Evolutionary conservation across 495 filamentous ascomycete species (phyloP).

Genomic region (Astrothelium macrocarpum): DNA sequence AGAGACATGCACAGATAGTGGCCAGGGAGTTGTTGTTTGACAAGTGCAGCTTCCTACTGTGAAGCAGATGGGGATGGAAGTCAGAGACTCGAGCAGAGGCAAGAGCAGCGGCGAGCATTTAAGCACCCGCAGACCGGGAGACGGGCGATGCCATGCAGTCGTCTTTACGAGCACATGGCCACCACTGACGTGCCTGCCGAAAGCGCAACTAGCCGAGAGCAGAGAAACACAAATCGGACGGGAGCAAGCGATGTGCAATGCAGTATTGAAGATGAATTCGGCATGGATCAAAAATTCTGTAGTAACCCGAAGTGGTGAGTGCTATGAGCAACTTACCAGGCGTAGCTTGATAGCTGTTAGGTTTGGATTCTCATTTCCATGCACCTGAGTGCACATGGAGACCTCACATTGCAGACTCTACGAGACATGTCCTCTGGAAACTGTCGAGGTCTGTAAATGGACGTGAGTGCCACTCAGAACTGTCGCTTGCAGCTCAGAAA

Average conservation of each 20-base stretch:
- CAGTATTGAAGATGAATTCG: no score
- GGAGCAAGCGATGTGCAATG: background rate
- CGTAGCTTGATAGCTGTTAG: background rate
- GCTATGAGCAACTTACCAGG: no score
- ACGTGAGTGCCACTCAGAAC: background rate
- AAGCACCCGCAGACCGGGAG: background rate
- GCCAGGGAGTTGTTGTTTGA: background rate
- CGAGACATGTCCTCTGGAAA: background rate
- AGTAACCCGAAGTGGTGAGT: no score
- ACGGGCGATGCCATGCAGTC: background rate
- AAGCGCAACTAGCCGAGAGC: background rate
- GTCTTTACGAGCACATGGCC: background rate
- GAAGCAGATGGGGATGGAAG: background rate
- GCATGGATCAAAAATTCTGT: no score
- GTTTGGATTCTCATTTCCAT: no score
- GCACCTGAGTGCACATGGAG: no score
- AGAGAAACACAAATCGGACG: background rate
- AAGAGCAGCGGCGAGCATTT: slow-evolving; percentile 2
- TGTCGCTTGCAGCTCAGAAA: background rate
- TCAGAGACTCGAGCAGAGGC: background rate
- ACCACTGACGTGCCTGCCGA: background rate
- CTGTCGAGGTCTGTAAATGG: background rate
- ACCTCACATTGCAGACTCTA: no score
- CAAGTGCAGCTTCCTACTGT: slow-evolving; percentile 7
- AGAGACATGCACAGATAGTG: background rate